These are phyloP conservation scores for Aphanoascus verrucosus DNA, from an alignment of 2,329 filamentous ascomycete genomes.

Conservation along the genomic window DNA sequence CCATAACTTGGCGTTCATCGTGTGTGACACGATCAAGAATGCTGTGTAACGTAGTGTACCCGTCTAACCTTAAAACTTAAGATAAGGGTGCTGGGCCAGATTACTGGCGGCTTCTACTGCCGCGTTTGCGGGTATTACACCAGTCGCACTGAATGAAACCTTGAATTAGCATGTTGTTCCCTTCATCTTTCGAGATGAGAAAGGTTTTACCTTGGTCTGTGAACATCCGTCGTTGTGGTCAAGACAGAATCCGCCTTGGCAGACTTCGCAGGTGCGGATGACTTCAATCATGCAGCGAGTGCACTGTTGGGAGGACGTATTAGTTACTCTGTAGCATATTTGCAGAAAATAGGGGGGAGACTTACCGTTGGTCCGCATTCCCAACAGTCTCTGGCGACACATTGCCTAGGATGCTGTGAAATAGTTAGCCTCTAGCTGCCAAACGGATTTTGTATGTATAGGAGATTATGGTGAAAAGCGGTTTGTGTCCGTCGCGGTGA, in stretches of 20 bases:
- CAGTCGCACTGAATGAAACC: slow-evolving; percentile 29
- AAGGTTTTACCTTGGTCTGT: slow-evolving; percentile 39
- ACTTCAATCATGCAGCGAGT: slow-evolving; percentile 60
- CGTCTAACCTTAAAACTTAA: too few species aligned
- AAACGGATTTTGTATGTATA: background rate
- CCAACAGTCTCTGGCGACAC: slow-evolving; percentile 64
- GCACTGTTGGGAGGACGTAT: slow-evolving; percentile 45
- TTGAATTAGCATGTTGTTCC: slow-evolving; percentile 5
- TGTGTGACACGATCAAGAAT: too few species aligned
- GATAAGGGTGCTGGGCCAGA: background rate
- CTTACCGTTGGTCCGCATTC: slow-evolving; percentile 73
- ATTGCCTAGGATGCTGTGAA: slow-evolving; percentile 26
- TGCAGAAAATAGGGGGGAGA: background rate
- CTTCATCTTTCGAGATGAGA: slow-evolving; percentile 6
- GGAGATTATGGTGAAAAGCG: background rate
- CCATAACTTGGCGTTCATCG: too few species aligned
- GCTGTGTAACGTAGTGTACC: too few species aligned
- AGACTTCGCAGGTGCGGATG: slow-evolving; percentile 60
- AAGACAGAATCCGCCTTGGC: slow-evolving; percentile 70
- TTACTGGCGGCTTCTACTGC: background rate
- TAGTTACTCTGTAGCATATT: background rate
- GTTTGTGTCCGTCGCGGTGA: background rate
- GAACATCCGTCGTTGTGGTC: slow-evolving; percentile 75
- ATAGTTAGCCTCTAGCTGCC: slow-evolving; percentile 13
- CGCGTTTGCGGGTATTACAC: slow-evolving; percentile 27